Evolutionary conservation across 805 yeast species (phyloP), one percentile per base, ranked within the genome.

Genomic region (Starmerella floricola): DNA sequence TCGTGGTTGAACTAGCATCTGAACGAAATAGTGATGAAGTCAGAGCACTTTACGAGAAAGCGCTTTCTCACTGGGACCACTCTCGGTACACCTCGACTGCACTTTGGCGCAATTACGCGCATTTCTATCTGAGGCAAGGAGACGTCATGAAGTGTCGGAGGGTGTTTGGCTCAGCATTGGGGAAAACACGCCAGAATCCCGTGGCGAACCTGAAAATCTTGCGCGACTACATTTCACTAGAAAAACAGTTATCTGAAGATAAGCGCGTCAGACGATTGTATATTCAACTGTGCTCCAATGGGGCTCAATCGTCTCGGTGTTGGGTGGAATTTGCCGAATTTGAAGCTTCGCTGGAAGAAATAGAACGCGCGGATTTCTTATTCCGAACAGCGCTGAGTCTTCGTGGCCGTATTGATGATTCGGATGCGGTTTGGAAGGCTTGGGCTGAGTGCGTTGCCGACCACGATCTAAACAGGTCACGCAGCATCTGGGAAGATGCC

Each of bases 241-340:
- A 88, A 56, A 64, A 64, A 30, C 63, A 67, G 40, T 58, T 87
- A 35, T 81, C 80, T 29, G 91, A 86, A 53, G 81, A 81, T 66
- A 93, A 80, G 46, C 62, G 95, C 28, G 86, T 79, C 6, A 63
- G 97, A 26, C 75, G 64, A 56, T 55, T 91, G 3, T 85, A 75
- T 56, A 82, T 78, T 49, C 77, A 74, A 54, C 73, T 71, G 62
- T 48, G 82, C n/a, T 78, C 74, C 49, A 50, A 55, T 1, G 69
- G 64, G 49, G 69, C 77, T 0, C 43, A 49, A 3, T 47, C 65
- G 6, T 54, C 66, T 1, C 55, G 60, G 3, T 65, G 72, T 0
- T 77, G 96, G 79, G 53, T 71, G 3, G 68, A 69, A 4, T 86
- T 74, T 61, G 78, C 87, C 1, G 69, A 68, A 3, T 68, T 87